Conservation (phyloP, 2,329 filamentous ascomycete species). For the Colletotrichum endophyticum region DNA sequence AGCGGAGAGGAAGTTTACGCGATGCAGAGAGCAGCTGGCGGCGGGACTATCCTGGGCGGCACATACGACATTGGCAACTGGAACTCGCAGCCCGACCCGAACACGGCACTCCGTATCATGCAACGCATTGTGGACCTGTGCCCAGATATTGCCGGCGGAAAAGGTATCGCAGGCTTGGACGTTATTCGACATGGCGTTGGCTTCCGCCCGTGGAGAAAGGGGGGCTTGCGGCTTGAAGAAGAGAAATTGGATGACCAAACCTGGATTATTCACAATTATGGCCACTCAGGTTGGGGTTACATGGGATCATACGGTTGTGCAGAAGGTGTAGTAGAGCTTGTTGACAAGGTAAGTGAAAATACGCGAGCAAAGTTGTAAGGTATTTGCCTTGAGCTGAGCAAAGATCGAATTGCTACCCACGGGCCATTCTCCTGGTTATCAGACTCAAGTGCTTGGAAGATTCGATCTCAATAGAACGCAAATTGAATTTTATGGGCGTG, state of each 20-base stretch:
- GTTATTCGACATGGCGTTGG: conserved; percentile 87
- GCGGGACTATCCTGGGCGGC: conserved; percentile 86
- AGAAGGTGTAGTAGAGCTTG: conserved; percentile 67
- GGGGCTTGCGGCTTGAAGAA: conserved; percentile 75
- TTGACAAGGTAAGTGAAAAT: conserved; percentile 38
- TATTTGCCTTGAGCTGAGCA: no score
- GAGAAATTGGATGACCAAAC: conserved; percentile 59
- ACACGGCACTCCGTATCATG: conserved; percentile 83
- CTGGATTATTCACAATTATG: conserved; percentile 79
- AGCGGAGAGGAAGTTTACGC: conserved; percentile 76
- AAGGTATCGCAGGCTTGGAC: conserved; percentile 76
- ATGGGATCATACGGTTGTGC: conserved; percentile 75
- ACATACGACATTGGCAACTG: conserved; percentile 81
- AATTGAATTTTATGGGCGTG: no score
- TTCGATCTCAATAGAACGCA: no score
- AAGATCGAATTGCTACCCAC: no score
- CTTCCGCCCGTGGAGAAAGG: conserved; percentile 74
- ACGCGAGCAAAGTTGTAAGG: neutral
- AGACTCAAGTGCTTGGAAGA: no score
- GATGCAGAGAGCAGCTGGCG: conserved; percentile 80
- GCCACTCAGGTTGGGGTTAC: conserved; percentile 81
- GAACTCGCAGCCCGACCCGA: conserved; percentile 79
- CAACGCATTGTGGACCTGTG: conserved; percentile 69
- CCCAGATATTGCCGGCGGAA: conserved; percentile 67
- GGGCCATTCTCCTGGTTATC: no score